Conservation (phyloP, 2,329 filamentous ascomycete genomes). For the Scedosporium minutisporum region DNA sequence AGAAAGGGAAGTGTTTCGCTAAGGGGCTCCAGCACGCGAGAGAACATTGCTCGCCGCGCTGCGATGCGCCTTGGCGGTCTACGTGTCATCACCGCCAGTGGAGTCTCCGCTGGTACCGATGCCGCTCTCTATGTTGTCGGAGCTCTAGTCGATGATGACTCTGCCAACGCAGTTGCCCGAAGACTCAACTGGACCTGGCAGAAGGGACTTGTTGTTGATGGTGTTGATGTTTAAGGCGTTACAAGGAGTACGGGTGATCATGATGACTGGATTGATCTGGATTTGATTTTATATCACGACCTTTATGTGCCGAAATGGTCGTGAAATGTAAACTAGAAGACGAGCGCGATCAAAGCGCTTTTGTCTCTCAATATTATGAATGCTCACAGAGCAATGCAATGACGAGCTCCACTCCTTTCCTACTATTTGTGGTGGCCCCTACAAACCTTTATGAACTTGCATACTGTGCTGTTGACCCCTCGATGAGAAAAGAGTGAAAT, state of each 20-base stretch:
- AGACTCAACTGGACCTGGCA: slow-evolving; percentile 75
- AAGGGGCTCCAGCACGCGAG: slow-evolving; percentile 63
- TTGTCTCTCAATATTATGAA: neutral
- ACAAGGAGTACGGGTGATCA: neutral
- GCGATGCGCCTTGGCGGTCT: slow-evolving; percentile 62
- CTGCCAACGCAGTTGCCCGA: slow-evolving; percentile 65
- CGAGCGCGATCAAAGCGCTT: neutral
- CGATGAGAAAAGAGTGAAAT: no score
- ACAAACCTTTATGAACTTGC: no score
- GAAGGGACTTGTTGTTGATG: slow-evolving; percentile 77
- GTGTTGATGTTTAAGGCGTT: slow-evolving; percentile 61
- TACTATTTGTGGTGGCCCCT: no score
- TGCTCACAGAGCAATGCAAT: neutral
- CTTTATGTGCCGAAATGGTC: neutral
- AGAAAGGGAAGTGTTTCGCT: slow-evolving; percentile 79
- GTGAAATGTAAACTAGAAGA: neutral
- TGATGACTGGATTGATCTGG: neutral
- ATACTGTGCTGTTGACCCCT: no score
- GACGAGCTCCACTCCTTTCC: no score
- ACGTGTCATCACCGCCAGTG: slow-evolving; percentile 71
- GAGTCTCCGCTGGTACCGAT: slow-evolving; percentile 71
- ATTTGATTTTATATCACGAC: neutral
- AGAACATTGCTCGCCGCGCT: slow-evolving; percentile 70
- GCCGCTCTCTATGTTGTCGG: slow-evolving; percentile 77
- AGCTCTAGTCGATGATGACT: slow-evolving; percentile 68